These are phyloP conservation scores for Quercus phellos DNA, from an alignment of 331 rosid species.

Conservation along the genomic window DNA sequence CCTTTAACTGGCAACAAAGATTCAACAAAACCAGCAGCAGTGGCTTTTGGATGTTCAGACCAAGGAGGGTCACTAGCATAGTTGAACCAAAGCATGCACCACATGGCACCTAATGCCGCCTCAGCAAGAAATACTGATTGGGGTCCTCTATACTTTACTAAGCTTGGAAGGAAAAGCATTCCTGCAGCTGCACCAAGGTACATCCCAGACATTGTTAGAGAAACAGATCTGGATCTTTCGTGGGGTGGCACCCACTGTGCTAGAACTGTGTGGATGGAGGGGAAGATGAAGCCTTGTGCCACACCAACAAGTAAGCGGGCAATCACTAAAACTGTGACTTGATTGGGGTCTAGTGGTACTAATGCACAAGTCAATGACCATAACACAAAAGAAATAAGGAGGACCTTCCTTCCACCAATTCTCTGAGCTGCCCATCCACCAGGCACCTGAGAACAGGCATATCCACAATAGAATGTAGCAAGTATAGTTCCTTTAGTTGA, in stretches of 20 bases:
- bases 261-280: constrained; percentile 89
- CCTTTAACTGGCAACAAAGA: constrained; percentile 50
- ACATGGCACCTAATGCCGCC: constrained; percentile 66
- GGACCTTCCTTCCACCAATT: constrained; percentile 76
- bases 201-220: constrained; percentile 92
- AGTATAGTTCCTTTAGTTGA: constrained; percentile 80
- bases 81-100: constrained; percentile 85
- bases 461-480: constrained; percentile 89
- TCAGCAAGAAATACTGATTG: constrained; percentile 82
- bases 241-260: constrained; percentile 99
- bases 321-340: constrained; percentile 41
- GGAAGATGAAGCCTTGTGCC: constrained; percentile 91
- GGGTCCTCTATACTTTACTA: constrained; percentile 84
- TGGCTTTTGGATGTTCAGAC: constrained; percentile 60
- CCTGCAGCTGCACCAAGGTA: constrained; percentile 88
- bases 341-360: constrained; percentile 70
- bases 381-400: constrained; percentile 69
- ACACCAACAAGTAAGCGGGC: constrained; percentile 94
- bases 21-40: constrained; percentile 75
- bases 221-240: constrained; percentile 91
- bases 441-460: constrained; percentile 93
- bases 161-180: constrained; percentile 76
- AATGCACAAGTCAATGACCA: constrained; percentile 88
- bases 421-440: constrained; percentile 96
- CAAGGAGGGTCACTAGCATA: constrained; percentile 66